These are phyloP conservation scores for Calophaca sinica DNA, from an alignment of 306 rosid species.

Conservation along the genomic window DNA sequence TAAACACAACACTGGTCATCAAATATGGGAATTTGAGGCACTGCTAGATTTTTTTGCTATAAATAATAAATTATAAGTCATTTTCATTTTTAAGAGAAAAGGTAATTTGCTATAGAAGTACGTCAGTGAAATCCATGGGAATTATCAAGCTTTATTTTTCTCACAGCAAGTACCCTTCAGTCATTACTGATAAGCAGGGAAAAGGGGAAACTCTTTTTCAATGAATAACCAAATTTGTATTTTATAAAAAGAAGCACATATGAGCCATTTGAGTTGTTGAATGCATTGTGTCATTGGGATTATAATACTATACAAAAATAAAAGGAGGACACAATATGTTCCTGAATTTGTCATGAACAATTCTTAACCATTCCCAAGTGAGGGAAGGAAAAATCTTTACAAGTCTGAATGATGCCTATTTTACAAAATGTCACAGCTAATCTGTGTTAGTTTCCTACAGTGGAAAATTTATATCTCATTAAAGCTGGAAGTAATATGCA, in stretches of 20 bases:
- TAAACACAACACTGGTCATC: not conserved
- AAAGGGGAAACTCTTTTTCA: too few species aligned
- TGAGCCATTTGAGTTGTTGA: not conserved
- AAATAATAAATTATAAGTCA: too few species aligned
- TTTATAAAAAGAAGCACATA: not conserved
- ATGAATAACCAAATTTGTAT: not conserved
- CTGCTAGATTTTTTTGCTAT: not conserved
- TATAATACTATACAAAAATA: not conserved
- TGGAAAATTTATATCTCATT: slow-evolving; percentile 3
- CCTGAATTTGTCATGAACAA: slow-evolving; percentile 8
- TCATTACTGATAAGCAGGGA: too few species aligned
- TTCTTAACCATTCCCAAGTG: not conserved
- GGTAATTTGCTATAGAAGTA: not conserved
- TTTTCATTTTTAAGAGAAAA: too few species aligned
- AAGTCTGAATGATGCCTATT: not conserved
- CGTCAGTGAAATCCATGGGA: too few species aligned
- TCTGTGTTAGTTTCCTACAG: not conserved
- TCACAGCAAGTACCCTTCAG: too few species aligned
- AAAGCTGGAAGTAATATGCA: slow-evolving; percentile 1
- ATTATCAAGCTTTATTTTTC: too few species aligned
- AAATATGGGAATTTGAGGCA: not conserved
- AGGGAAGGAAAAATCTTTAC: slow-evolving; percentile 9
- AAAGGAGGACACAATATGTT: not conserved
- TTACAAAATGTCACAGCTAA: not conserved
- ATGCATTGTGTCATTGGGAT: slow-evolving; percentile 10